Percentiles rank a stretch among this genome's conserved stretches.
phyloP scores from a whole-genome alignment of 495 filamentous ascomycete species.

The Aspergillus bridgeri region DNA sequence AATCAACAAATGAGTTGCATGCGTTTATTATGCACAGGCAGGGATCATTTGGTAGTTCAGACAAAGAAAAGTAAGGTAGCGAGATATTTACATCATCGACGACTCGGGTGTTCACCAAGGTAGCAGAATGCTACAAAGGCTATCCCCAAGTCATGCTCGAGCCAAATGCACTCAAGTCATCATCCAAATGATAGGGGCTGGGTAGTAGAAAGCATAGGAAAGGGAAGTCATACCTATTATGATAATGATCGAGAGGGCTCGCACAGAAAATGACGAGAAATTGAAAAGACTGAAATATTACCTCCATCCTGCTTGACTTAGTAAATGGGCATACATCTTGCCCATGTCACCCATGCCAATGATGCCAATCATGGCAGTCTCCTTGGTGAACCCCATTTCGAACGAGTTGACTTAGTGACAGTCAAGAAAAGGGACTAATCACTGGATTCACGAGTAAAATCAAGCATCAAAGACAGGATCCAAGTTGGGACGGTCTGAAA shows the following conservation, averaged over 20 bases:
- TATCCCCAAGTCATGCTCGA: conserved; percentile 73
- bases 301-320: conserved; percentile 94
- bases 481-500: neutral
- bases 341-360: conserved; percentile 99
- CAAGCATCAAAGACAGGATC: neutral
- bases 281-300: conserved; percentile 43
- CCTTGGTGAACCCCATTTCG: conserved; percentile 49
- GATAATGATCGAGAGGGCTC: conserved; percentile 8
- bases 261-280: conserved; percentile 4
- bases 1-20: conserved; percentile 1
- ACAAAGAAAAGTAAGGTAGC: conserved; percentile 90
- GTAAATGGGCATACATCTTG: conserved; percentile 91
- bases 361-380: conserved; percentile 75
- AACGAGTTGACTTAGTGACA: conserved; percentile 1
- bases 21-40: conserved; percentile 1
- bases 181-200: conserved; percentile 49
- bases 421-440: neutral
- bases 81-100: conserved; percentile 96
- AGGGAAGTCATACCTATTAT: conserved; percentile 31
- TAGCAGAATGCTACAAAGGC: conserved; percentile 51
- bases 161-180: conserved; percentile 99
- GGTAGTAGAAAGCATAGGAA: conserved; percentile 16
- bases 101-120: conserved; percentile 34
- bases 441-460: neutral
- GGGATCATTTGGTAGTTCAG: conserved; percentile 52